Percentiles rank a stretch among this genome's conserved stretches.
Conservation (phyloP, 352 stramenopile genomes). For the Globisporangium acanthophoron region DNA sequence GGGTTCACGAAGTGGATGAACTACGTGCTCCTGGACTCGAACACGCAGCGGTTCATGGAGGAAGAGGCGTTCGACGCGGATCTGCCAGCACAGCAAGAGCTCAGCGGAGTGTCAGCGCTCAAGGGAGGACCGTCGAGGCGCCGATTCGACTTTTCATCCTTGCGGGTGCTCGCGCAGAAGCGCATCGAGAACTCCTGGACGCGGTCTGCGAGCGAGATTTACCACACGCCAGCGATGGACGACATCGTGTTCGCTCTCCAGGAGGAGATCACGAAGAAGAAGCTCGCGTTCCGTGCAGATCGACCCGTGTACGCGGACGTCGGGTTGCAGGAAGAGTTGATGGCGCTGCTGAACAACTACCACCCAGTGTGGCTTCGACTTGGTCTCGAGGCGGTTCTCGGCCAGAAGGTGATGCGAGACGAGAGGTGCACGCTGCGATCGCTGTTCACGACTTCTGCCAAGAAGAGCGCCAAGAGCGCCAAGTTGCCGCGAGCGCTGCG, state of each 20-base stretch:
- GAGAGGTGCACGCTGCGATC: conserved; percentile 52
- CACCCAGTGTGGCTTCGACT: conserved; percentile 89
- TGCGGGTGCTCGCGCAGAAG: conserved; percentile 69
- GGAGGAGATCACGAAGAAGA: conserved; percentile 63
- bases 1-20: conserved; percentile 87
- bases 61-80: conserved; percentile 19
- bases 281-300: conserved; percentile 81
- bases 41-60: conserved; percentile 28
- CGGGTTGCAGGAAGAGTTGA: conserved; percentile 80
- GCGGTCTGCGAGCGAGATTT: conserved; percentile 50
- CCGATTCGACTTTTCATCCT: conserved; percentile 55
- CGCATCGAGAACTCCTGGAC: conserved; percentile 65
- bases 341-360: conserved; percentile 88
- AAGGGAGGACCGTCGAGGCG: conserved; percentile 11
- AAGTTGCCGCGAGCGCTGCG: conserved; percentile 56
- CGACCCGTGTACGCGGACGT: conserved; percentile 89
- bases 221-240: conserved; percentile 45
- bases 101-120: not conserved
- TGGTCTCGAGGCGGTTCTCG: conserved; percentile 85
- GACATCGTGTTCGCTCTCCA: conserved; percentile 57
- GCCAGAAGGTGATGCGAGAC: conserved; percentile 40
- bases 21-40: conserved; percentile 69
- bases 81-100: not conserved
- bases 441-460: conserved; percentile 33
- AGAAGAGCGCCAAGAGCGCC: conserved; percentile 18